Evolutionary conservation across 129 eudicot species (phyloP), one percentile per base, ranked within the genome.

Genomic region (Artemisia argyi): DNA sequence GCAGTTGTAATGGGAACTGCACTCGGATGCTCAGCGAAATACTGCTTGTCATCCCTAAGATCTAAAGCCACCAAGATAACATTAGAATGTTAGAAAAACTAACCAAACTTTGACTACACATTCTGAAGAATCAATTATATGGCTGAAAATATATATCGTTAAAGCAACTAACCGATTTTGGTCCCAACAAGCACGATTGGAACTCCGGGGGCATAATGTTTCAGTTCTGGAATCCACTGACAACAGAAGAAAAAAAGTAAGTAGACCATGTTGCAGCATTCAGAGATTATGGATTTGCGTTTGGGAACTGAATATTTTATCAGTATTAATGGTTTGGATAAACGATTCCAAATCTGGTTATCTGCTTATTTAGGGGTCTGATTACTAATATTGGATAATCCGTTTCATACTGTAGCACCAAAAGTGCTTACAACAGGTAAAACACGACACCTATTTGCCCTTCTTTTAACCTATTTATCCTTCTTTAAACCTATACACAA

Each of bases 171-270:
- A 83, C 88, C 88, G 19, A 80, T 73, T 76, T 83, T 83, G 72
- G 88, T 83, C 74, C 88, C 88, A 62, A 83, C 85, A 67, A 83
- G 88, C 50, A 83, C 81, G 9, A 83, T 76, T 51, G 88, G 88
- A 66, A 83, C 88, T 61, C 84, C 88, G 15, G 88, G 88, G 39
- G 88, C 85, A 59, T 83, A 83, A 73, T 83, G 88, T 69, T 75
- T 83, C 62, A 83, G 76, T 73, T 83, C 88, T 22, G 88, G 84
- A 73, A 83, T 83, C 88, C 88, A 83, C 88, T 83, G 80, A 62
- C 60, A 55, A 26, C 39, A 59, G 30, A 80, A 81, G 50, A 14
- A 56, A 10, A 32, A 18, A 10, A 42, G 58, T 61, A 14, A 13
- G 52, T 64, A 24, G 11, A 42, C 39, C 47, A 28, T 28, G 13